Evolutionary conservation across 2,329 filamentous ascomycete species (phyloP).

Genomic region (Curvularia hawaiiensis): DNA sequence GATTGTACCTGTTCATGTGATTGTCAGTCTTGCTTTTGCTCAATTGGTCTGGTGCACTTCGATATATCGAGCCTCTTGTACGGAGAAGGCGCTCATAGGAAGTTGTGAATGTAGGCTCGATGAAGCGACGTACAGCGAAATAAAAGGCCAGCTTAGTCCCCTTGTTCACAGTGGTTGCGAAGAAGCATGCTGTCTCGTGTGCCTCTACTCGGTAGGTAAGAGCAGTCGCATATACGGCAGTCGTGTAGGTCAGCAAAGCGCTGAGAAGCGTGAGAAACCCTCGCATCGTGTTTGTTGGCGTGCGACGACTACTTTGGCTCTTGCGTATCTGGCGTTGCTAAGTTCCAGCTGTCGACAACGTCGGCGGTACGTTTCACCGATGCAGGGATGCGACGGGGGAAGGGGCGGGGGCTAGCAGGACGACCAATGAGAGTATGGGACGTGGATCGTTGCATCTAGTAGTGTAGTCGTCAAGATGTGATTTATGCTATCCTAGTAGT

Average conservation of each 20-base stretch:
- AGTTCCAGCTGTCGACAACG: constrained; percentile 41
- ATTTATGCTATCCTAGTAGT: constrained; percentile 9
- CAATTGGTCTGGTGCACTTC: neutral
- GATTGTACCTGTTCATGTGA: constrained; percentile 78
- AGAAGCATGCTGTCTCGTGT: constrained; percentile 97
- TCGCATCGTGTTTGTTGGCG: constrained; percentile 40
- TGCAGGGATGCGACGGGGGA: constrained; percentile 21
- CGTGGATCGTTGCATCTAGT: neutral
- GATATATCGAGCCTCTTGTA: neutral
- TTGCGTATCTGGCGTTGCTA: constrained; percentile 13
- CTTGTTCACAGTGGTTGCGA: constrained; percentile 74
- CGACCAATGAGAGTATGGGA: constrained; percentile 23
- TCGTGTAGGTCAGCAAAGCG: constrained; percentile 73
- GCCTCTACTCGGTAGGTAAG: constrained; percentile 90
- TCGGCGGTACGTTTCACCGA: constrained; percentile 31
- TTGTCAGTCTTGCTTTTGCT: neutral
- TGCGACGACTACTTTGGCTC: constrained; percentile 17
- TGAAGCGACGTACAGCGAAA: constrained; percentile 75
- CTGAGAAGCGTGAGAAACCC: constrained; percentile 37
- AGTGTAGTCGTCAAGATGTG: neutral
- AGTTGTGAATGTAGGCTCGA: neutral
- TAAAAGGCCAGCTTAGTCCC: constrained; percentile 96
- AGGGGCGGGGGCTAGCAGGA: constrained; percentile 17
- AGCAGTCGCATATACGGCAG: constrained; percentile 81
- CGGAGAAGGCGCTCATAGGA: too few species aligned